Base-by-base conservation (phyloP, 108 stramenopile species). In the Thalassiosira profunda region DNA sequence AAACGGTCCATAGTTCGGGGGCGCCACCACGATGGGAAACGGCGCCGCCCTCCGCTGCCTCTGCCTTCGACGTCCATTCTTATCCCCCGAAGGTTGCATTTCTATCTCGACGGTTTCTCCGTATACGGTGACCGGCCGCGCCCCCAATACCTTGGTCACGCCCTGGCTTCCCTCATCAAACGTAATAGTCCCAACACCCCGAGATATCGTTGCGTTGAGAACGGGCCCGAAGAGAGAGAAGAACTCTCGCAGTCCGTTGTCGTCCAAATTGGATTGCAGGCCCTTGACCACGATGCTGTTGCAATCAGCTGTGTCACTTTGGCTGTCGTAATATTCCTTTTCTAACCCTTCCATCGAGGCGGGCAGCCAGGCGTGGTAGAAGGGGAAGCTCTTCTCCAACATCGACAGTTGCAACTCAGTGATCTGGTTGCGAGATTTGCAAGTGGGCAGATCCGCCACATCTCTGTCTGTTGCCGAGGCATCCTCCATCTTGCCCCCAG, bases 291-390 rank as follows among this genome's bases (percentile, higher is more conserved):
- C 46, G 7, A 8, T 31, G 35, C 8, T 12, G 29, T 48, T 31
- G 30, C 42, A n/a, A n/a, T n/a, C n/a, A n/a, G n/a, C n/a, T n/a
- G n/a, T 30, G 11, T 14, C 12, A 31, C 46, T 46, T 1, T 26
- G 1, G 10, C 6, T 29, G 3, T 2, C 41, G 5, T 12, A 55
- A 31, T 49, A 40, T 1, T 30, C 24, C 28, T 24, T 21, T 44
- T 70, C 68, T 11, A 41, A 46, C 28, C 33, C 53, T 49, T 70
- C 57, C 18, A 70, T 41, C 4, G 54, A 45, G 20, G 10, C 41
- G 10, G 68, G 68, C 17, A 58, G 48, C 68, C 68, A 70, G 3
- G 68, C 36, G 25, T 70, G 68, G 35, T 70, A 70, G 36, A 70
- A 70, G 35, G 49, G 29, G 30, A 70, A 70, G 31, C 52, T 46